Evolutionary conservation across 495 filamentous ascomycete species (phyloP).

Genomic region (Penicillium mononematosum): DNA sequence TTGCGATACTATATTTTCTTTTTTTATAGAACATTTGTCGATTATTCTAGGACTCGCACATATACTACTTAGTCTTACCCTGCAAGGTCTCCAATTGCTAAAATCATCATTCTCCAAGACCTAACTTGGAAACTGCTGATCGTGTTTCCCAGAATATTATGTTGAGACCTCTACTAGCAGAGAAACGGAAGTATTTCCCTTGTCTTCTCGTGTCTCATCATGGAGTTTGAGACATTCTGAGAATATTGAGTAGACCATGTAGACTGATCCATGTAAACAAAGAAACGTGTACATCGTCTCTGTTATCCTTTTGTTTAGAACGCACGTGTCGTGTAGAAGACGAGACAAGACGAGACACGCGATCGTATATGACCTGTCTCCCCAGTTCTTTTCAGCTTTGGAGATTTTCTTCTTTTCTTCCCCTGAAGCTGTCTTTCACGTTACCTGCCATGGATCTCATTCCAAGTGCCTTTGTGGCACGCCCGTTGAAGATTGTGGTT

Average conservation of each 20-base stretch:
- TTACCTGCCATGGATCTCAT: conserved; percentile 2
- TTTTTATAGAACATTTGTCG: neutral
- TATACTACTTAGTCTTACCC: neutral
- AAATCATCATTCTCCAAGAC: neutral
- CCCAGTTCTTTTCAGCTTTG: neutral
- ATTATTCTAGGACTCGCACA: too few relatives aligned
- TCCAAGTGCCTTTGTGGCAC: conserved; percentile 9
- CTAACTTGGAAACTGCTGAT: neutral
- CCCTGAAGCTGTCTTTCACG: neutral
- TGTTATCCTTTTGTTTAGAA: neutral
- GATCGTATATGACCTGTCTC: neutral
- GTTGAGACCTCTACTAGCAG: neutral
- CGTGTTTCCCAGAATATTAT: too few relatives aligned
- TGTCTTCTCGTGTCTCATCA: neutral
- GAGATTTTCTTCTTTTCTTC: neutral
- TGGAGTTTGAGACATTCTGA: neutral
- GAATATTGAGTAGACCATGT: neutral
- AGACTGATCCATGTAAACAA: neutral
- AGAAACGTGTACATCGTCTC: neutral
- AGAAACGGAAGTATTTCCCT: neutral
- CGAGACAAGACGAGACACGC: neutral
- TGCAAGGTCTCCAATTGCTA: neutral
- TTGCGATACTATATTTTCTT: neutral
- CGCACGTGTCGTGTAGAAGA: neutral
- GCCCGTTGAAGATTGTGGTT: conserved; percentile 46